Percentiles rank a stretch among this genome's conserved stretches.
phyloP scores from a whole-genome alignment of 2,329 filamentous ascomycete species.

The Colletotrichum orchidophilum region DNA sequence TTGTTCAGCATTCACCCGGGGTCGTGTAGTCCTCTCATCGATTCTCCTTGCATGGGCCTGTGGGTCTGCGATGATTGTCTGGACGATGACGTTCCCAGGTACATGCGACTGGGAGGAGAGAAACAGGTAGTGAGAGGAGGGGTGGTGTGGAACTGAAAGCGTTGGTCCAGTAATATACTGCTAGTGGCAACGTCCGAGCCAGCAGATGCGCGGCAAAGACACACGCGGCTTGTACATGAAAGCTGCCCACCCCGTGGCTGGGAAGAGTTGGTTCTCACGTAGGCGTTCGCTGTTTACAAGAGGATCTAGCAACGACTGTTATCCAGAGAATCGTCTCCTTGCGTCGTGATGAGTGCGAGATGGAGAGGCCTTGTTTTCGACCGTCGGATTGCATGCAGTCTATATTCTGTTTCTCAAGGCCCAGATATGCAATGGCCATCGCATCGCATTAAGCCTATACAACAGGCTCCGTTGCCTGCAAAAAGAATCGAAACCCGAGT shows the following conservation, averaged over 20 bases:
- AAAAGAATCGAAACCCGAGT: conserved; percentile 19
- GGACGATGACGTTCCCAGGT: not conserved
- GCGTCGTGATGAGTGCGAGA: too few species aligned
- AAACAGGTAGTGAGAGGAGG: not conserved
- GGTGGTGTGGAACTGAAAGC: not conserved
- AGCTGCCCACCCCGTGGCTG: not conserved
- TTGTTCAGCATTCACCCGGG: not conserved
- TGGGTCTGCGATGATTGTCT: not conserved
- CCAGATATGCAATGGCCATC: conserved; percentile 27
- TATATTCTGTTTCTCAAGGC: conserved; percentile 27
- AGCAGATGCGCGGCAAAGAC: not conserved
- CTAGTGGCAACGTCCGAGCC: not conserved
- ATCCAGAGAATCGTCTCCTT: not conserved
- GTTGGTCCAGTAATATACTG: not conserved
- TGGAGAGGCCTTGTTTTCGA: not conserved
- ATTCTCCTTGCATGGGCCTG: not conserved
- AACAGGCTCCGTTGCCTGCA: conserved; percentile 19
- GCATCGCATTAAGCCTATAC: conserved; percentile 28
- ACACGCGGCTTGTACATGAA: not conserved
- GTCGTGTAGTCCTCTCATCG: not conserved
- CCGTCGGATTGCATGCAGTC: conserved; percentile 32
- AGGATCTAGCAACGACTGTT: too few species aligned
- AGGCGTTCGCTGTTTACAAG: not conserved
- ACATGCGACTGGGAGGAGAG: not conserved
- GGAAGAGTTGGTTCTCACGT: not conserved